Evolutionary conservation across 176 grass and related monocot genomes (phyloP).

Genomic region (Leersia perrieri): DNA sequence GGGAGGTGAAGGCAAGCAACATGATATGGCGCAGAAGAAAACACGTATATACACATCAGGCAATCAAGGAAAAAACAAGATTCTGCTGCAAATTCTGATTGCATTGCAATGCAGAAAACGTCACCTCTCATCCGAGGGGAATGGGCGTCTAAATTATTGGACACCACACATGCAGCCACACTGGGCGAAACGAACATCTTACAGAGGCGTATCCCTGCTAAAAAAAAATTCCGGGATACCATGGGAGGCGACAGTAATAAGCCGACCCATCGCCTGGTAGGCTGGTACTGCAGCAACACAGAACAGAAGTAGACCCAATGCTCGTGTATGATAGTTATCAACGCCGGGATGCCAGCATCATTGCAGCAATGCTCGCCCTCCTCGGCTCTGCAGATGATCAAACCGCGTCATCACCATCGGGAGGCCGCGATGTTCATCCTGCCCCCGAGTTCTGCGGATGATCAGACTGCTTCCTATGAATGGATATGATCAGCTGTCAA

Average conservation of each 20-base stretch:
- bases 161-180: background rate
- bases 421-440: background rate
- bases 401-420: slow-evolving; percentile 16
- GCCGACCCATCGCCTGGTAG: slow-evolving; percentile 5
- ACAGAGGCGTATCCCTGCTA: slow-evolving; percentile 25
- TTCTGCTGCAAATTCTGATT: background rate
- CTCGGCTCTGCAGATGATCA: slow-evolving; percentile 11
- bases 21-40: background rate
- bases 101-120: background rate
- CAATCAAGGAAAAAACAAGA: background rate
- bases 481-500: background rate
- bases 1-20: background rate
- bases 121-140: background rate
- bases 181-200: slow-evolving; percentile 1
- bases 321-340: background rate
- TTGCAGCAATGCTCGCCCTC: background rate
- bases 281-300: background rate
- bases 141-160: slow-evolving; percentile 22
- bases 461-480: background rate
- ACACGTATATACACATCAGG: background rate
- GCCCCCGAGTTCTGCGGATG: slow-evolving; percentile 23
- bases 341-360: slow-evolving; percentile 13
- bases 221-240: slow-evolving; percentile 44
- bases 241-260: slow-evolving; percentile 9
- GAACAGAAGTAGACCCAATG: background rate